These are phyloP conservation scores for Petasospora rhodanensis DNA, from an alignment of 1,139 yeast species.

Conservation along the genomic window DNA sequence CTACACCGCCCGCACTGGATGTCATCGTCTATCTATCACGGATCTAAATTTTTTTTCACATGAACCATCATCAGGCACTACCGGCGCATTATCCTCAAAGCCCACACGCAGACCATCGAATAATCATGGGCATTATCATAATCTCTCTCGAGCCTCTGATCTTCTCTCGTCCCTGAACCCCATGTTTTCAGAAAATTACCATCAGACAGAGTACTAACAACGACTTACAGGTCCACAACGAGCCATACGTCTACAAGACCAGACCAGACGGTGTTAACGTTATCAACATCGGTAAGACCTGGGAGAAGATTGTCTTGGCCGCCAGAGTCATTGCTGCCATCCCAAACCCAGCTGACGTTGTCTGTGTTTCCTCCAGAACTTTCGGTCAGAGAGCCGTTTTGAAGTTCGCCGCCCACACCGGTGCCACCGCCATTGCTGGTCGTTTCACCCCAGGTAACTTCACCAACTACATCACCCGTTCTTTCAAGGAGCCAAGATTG, in stretches of 20 bases:
- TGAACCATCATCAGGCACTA: no score
- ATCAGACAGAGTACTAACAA: no score
- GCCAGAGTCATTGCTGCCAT: slow-evolving; percentile 99
- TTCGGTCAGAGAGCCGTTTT: slow-evolving; percentile 99
- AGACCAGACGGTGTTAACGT: slow-evolving; percentile 99
- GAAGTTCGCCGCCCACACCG: slow-evolving; percentile 99
- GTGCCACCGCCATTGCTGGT: slow-evolving; percentile 99
- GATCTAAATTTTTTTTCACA: no score
- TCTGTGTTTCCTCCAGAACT: slow-evolving; percentile 98
- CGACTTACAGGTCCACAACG: slow-evolving; percentile 80
- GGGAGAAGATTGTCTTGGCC: slow-evolving; percentile 99
- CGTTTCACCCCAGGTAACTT: slow-evolving; percentile 99
- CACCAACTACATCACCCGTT: slow-evolving; percentile 99
- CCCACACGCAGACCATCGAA: no score
- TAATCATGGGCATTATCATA: no score
- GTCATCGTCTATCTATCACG: no score
- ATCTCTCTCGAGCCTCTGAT: no score
- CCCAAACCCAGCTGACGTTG: slow-evolving; percentile 98
- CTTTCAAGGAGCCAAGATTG: slow-evolving; percentile 99
- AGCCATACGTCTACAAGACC: slow-evolving; percentile 98
- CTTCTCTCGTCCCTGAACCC: no score
- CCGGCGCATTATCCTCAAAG: no score
- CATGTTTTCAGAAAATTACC: no score
- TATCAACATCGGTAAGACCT: slow-evolving; percentile 97
- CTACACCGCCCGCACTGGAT: no score